Conservation (phyloP, 2,329 filamentous ascomycete genomes). For the Trichoderma harzianum region DNA sequence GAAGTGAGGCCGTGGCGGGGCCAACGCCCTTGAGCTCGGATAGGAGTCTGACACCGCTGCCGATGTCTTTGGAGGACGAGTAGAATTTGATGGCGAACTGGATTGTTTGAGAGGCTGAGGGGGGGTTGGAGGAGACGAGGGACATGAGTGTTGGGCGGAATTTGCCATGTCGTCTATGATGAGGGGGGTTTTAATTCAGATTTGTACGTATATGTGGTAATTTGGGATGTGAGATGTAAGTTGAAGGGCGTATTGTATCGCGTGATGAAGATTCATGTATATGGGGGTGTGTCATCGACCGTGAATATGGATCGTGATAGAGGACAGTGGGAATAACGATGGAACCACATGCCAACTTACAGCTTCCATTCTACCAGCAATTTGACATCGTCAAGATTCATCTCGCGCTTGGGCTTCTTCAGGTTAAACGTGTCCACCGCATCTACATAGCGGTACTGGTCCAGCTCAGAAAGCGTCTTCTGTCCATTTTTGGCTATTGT, state of each 20-base stretch:
- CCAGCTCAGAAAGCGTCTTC: slow-evolving; percentile 54
- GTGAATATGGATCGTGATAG: background rate
- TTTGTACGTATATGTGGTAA: background rate
- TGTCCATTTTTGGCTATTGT: slow-evolving; percentile 46
- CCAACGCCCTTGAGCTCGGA: slow-evolving; percentile 69
- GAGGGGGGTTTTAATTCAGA: background rate
- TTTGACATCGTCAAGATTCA: slow-evolving; percentile 57
- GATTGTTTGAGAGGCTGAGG: slow-evolving; percentile 47
- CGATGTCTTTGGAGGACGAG: slow-evolving; percentile 37
- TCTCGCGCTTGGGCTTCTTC: slow-evolving; percentile 32
- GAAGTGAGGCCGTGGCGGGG: slow-evolving; percentile 72
- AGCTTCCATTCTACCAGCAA: slow-evolving; percentile 68
- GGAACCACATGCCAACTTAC: slow-evolving; percentile 40
- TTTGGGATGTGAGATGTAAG: background rate
- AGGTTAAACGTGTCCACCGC: slow-evolving; percentile 47
- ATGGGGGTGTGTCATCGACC: background rate
- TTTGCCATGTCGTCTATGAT: slow-evolving; percentile 54
- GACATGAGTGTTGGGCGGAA: slow-evolving; percentile 60
- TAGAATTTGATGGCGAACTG: slow-evolving; percentile 50
- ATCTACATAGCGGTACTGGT: slow-evolving; percentile 56
- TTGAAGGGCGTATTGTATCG: background rate
- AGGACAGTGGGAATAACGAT: background rate
- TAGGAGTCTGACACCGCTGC: slow-evolving; percentile 51
- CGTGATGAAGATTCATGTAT: background rate
- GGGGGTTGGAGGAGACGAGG: slow-evolving; percentile 59